Conservation (phyloP, 1,284 basidiomycete genomes). For the Boletus semigastroideus region DNA sequence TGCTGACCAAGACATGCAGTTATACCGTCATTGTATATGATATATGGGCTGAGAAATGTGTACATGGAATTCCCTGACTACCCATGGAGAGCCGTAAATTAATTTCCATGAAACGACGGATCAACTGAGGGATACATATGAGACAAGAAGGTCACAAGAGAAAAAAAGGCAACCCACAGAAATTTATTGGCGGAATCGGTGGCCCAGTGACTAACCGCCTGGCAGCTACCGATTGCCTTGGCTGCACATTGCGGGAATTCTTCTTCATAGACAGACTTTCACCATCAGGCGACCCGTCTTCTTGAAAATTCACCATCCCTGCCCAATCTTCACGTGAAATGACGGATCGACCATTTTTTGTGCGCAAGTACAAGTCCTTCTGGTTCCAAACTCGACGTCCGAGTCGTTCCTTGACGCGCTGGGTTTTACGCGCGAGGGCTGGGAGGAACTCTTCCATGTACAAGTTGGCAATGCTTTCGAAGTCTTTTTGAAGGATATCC, state of each 20-base stretch:
- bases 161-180: conserved; percentile 22
- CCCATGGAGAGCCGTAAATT: background rate
- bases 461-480: conserved; percentile 48
- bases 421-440: conserved; percentile 48
- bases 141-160: background rate
- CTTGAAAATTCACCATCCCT: conserved; percentile 36
- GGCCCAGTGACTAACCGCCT: conserved; percentile 8
- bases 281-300: background rate
- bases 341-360: conserved; percentile 27
- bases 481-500: conserved; percentile 50
- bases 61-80: conserved; percentile 8
- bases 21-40: background rate
- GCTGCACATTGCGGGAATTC: background rate
- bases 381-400: conserved; percentile 67
- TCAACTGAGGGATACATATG: conserved; percentile 21
- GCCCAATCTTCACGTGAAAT: conserved; percentile 40
- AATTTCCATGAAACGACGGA: conserved; percentile 25
- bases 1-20: background rate
- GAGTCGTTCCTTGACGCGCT: conserved; percentile 65
- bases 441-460: conserved; percentile 39
- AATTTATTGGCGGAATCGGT: conserved; percentile 16
- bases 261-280: background rate
- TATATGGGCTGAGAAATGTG: background rate
- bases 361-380: conserved; percentile 53
- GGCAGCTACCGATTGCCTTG: background rate